Percentiles rank a stretch among this genome's conserved stretches.
Conservation (phyloP, 2,329 filamentous ascomycete species). For the Paraphaeosphaeria minitans region DNA sequence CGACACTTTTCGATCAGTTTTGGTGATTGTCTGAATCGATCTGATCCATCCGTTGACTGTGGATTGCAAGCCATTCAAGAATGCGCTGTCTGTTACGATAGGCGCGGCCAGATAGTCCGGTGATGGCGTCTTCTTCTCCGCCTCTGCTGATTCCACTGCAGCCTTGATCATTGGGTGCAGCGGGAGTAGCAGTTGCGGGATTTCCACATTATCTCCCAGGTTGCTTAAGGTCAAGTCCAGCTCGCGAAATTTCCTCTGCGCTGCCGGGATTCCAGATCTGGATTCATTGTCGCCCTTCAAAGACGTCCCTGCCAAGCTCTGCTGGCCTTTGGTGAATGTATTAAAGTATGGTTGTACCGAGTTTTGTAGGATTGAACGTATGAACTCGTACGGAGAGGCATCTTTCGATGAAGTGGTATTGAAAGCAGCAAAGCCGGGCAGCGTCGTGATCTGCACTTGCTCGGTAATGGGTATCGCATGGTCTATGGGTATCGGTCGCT, state of each 20-base stretch:
- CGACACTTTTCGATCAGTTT: constrained; percentile 83
- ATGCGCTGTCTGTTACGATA: constrained; percentile 84
- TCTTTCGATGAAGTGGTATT: constrained; percentile 73
- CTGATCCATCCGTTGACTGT: constrained; percentile 99
- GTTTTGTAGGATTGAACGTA: constrained; percentile 90
- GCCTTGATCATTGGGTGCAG: constrained; percentile 88
- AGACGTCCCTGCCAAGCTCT: constrained; percentile 54
- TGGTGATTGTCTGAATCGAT: constrained; percentile 95
- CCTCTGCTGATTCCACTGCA: constrained; percentile 77
- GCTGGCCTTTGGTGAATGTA: constrained; percentile 78
- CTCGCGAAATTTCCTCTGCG: constrained; percentile 96
- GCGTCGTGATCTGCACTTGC: constrained; percentile 91
- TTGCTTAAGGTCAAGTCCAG: constrained; percentile 88
- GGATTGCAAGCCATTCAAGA: constrained; percentile 91
- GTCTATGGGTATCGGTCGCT: constrained; percentile 87
- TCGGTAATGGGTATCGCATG: constrained; percentile 78
- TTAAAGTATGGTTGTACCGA: constrained; percentile 96
- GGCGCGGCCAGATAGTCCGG: constrained; percentile 77
- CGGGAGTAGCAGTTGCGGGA: constrained; percentile 85
- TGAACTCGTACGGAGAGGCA: constrained; percentile 85
- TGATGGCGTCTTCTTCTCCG: constrained; percentile 69
- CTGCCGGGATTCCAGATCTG: constrained; percentile 94
- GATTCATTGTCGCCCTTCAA: constrained; percentile 83
- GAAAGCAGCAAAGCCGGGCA: constrained; percentile 78
- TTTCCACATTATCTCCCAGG: constrained; percentile 96